Evolutionary conservation across 768 basidiomycete species (phyloP).

Genomic region (Trametes sanguinea): DNA sequence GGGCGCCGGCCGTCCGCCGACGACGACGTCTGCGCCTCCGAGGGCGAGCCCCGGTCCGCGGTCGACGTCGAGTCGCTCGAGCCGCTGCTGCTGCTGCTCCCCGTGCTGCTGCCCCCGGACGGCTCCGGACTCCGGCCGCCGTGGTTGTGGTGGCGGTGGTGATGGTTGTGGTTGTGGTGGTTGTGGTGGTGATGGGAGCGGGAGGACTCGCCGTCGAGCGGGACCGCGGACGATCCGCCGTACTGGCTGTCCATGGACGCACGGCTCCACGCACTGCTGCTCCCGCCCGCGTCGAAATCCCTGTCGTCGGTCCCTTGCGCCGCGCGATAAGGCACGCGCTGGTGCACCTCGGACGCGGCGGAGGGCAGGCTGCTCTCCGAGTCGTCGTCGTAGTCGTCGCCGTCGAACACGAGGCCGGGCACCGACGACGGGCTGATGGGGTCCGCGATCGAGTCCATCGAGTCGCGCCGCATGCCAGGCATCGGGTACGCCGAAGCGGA

Average conservation of each 20-base stretch:
- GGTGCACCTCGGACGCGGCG: conserved; percentile 27
- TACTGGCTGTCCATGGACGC: background rate
- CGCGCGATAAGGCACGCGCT: conserved; percentile 24
- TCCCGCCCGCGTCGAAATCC: conserved; percentile 1
- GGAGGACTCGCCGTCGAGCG: background rate
- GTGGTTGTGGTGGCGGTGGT: too few species aligned
- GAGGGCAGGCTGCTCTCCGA: conserved; percentile 33
- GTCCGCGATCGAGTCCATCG: conserved; percentile 27
- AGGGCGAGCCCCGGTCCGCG: conserved; percentile 1
- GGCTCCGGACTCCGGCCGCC: conserved; percentile 8
- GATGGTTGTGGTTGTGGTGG: too few species aligned
- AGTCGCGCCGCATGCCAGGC: conserved; percentile 23
- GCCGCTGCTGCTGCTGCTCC: too few species aligned
- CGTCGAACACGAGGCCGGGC: conserved; percentile 32
- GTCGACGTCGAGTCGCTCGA: background rate
- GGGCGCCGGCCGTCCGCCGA: conserved; percentile 4
- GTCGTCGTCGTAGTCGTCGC: conserved; percentile 34
- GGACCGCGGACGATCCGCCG: background rate
- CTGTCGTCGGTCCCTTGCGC: conserved; percentile 12
- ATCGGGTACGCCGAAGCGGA: conserved; percentile 15
- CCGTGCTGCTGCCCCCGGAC: background rate
- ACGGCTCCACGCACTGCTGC: background rate
- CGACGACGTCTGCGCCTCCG: conserved; percentile 6
- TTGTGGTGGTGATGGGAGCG: too few species aligned
- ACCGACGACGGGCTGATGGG: conserved; percentile 33